Base-by-base conservation (phyloP, 129 eudicot genomes). In the Artemisia tridentata region DNA sequence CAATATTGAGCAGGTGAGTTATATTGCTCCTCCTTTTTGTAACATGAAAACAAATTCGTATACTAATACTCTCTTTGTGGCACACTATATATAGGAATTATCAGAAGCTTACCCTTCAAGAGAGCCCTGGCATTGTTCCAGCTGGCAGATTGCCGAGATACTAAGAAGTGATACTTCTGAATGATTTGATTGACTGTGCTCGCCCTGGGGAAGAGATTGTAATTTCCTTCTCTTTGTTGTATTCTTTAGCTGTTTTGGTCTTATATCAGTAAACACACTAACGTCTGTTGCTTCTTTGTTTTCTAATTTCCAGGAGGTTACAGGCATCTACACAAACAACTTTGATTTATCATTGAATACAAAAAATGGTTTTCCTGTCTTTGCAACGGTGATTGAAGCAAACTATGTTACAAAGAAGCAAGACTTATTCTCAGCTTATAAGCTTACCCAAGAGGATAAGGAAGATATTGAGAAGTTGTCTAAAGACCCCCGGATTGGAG, bases 401-500 rank as follows among this genome's bases (percentile, higher is more conserved):
- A 93, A 93, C 72, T 86, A 89, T 77, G 90, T 93, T 55, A 82
- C 96, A 38, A 93, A 93, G 82, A 93, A 93, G 81, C 98, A 93
- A 41, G 97, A 93, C 69, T 88, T 93, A 63, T 93, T 93, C 76
- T 93, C 98, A 57, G 98, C 97, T 41, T 89, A 93, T 79, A 89
- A 87, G 70, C 97, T 93, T 68, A 93, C 97, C 46, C 95, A 89
- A 81, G 97, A 93, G 80, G 98, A 93, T 86, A 89, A 87, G 76
- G 96, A 87, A 75, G 97, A 93, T 66, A 93, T 93, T 61, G 88
- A 85, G 48, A 90, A 77, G 81, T 72, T 93, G 84, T 81, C 92
- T 41, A 93, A 89, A 85, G 98, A 93, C 79, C 98, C 98, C n/a
- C 82, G 95, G 63, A 87, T 93, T 61, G 98, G 96, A 74, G 97